Evolutionary conservation across 1,284 basidiomycete species (phyloP), one percentile per base, ranked within the genome.

Genomic region (Ustilago crameri): DNA sequence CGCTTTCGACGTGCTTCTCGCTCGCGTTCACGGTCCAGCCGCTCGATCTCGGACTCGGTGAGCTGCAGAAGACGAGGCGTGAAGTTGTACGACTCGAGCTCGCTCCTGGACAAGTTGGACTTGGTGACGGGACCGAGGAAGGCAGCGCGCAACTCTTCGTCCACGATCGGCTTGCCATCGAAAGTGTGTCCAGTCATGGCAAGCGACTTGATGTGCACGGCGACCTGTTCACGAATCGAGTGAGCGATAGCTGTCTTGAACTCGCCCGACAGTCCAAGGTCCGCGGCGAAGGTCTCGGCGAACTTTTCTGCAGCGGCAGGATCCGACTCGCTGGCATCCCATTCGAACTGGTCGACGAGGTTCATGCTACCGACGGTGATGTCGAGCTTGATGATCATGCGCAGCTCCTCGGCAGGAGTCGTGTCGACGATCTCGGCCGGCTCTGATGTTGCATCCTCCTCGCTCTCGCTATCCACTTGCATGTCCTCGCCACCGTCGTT

Each of bases 331-430:
- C 91, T 90, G 44, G 98, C 85, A 84, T 98, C 95, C 96, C 96
- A 99, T 83, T 99, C 96, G 81, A 99, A 96, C 80, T 95, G 92
- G 85, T 99, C 96, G 53, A 94, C 91, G 26, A 99, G 88, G 83
- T 96, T 95, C 85, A 95, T 90, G 18, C 90, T 90, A 30, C 94
- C 95, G 53, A 95, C 91, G 51, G 94, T 93, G 84, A 99, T 93
- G 84, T 99, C 96, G 66, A 99, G 88, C 92, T 93, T 95, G 86
- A 97, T 90, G 58, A 93, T 82, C 73, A 97, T 92, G 56, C 95
- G 87, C 87, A 96, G 88, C 81, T 97, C 95, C 32, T 74, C 64
- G 7, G 62, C 58, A 15, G 61, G 69, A 7, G 66, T 64, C n/a
- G 54, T 48, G 34, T 74, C 65, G 47, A 62, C 55, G 35, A 62